Evolutionary conservation across 495 filamentous ascomycete species (phyloP).

Genomic region (Thozetella sp.): DNA sequence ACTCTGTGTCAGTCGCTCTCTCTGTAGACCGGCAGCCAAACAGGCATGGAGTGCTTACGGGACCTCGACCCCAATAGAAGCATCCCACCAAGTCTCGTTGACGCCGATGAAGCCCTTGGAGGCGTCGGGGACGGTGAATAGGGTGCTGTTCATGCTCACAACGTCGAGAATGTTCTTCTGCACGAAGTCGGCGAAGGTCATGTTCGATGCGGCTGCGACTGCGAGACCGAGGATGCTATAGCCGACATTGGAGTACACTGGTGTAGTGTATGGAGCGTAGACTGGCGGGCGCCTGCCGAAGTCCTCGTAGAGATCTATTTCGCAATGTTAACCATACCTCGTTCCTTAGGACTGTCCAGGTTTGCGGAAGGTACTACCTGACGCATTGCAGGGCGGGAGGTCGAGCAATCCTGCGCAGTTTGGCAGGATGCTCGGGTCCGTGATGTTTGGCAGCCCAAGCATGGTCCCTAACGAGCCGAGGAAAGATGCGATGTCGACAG

Average conservation of each 20-base stretch:
- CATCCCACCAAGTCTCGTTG: slow-evolving; percentile 37
- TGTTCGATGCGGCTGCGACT: slow-evolving; percentile 33
- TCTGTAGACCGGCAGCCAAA: slow-evolving; percentile 6
- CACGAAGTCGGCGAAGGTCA: slow-evolving; percentile 26
- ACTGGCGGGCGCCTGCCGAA: slow-evolving; percentile 35
- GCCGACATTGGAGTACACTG: slow-evolving; percentile 42
- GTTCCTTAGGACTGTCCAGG: background rate
- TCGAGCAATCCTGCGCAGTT: background rate
- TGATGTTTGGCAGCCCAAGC: background rate
- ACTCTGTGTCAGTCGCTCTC: background rate
- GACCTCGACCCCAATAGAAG: slow-evolving; percentile 40
- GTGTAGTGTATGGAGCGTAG: slow-evolving; percentile 31
- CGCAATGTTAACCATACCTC: background rate
- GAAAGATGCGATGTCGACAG: too few relatives aligned
- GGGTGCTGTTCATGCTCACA: slow-evolving; percentile 40
- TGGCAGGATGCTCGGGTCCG: background rate
- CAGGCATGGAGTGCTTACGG: slow-evolving; percentile 33
- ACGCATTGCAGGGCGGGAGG: slow-evolving; percentile 16
- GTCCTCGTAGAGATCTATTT: slow-evolving; percentile 34
- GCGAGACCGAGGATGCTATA: slow-evolving; percentile 38
- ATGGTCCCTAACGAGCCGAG: background rate
- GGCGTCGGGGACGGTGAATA: slow-evolving; percentile 28
- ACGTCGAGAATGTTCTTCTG: slow-evolving; percentile 33
- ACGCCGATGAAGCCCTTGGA: slow-evolving; percentile 38
- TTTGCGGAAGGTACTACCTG: background rate